These are phyloP conservation scores for Aureobasidium sp. DNA, from an alignment of 2,329 filamentous ascomycete species.

Conservation along the genomic window DNA sequence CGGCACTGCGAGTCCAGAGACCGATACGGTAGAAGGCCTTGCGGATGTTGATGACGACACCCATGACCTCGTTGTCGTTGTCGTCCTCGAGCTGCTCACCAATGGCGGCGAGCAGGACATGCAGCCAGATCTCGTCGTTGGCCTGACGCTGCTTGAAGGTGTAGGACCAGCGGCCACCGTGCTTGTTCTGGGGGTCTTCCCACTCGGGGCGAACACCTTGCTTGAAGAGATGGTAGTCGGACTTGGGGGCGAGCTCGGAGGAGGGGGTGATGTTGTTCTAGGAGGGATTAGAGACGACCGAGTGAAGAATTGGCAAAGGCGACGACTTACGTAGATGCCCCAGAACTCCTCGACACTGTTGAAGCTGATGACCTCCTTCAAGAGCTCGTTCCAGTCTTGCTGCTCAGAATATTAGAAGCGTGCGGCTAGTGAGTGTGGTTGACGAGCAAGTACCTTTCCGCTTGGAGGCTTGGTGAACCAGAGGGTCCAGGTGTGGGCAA, in stretches of 20 bases:
- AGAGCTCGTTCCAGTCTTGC: conserved; percentile 93
- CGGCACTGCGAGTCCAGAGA: conserved; percentile 92
- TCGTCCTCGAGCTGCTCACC: conserved; percentile 96
- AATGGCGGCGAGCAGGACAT: conserved; percentile 93
- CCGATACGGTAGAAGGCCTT: conserved; percentile 98
- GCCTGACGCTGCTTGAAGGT: conserved; percentile 94
- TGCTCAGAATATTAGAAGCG: conserved; percentile 14
- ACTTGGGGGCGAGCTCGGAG: conserved; percentile 92
- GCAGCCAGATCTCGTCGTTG: conserved; percentile 96
- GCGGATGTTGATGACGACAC: conserved; percentile 96
- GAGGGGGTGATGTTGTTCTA: conserved; percentile 98
- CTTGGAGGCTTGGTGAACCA: conserved; percentile 99
- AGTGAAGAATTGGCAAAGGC: neutral
- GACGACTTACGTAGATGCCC: conserved; percentile 84
- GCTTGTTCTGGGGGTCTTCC: conserved; percentile 98
- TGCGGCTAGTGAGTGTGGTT: neutral
- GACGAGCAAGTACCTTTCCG: conserved; percentile 61
- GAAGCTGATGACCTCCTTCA: conserved; percentile 98
- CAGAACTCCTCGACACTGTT: conserved; percentile 99
- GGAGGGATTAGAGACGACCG: conserved; percentile 11
- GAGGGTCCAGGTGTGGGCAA: conserved; percentile 95
- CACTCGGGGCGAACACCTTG: conserved; percentile 93
- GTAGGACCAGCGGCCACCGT: conserved; percentile 98
- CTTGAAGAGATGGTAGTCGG: conserved; percentile 99
- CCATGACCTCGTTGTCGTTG: conserved; percentile 95